Evolutionary conservation across 176 grass and related monocot species (phyloP).

Genomic region (Zoysia pacifica): DNA sequence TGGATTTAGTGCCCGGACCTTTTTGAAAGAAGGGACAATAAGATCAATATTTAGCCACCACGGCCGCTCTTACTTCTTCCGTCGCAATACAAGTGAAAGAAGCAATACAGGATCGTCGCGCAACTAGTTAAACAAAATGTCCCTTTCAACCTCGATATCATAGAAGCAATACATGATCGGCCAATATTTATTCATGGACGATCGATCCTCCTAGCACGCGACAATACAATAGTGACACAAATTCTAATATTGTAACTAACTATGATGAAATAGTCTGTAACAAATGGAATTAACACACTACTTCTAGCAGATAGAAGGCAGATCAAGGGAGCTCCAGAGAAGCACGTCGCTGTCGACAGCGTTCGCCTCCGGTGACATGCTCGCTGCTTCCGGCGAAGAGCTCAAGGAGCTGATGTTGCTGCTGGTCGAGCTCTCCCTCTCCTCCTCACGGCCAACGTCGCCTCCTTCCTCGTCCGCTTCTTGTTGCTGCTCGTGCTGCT

Average conservation of each 20-base stretch:
- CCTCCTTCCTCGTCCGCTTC: neutral
- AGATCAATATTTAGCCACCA: too few species aligned
- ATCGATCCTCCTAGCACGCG: neutral
- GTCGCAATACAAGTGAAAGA: too few species aligned
- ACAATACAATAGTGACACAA: conserved; percentile 4
- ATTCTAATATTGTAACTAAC: neutral
- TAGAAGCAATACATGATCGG: neutral
- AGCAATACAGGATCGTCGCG: too few species aligned
- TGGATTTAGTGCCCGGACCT: too few species aligned
- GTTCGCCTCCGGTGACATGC: neutral
- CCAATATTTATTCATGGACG: neutral
- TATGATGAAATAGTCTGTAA: neutral
- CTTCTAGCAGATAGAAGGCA: conserved; percentile 39
- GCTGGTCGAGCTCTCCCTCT: conserved; percentile 40
- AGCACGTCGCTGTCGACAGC: conserved; percentile 35
- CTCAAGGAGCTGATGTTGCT: conserved; percentile 35
- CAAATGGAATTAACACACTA: neutral
- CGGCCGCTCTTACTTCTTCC: too few species aligned
- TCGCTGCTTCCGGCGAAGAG: conserved; percentile 19
- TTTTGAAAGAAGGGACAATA: too few species aligned
- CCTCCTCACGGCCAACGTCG: conserved; percentile 13
- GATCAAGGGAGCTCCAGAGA: conserved; percentile 49
- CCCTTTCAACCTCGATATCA: neutral
- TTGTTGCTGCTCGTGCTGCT: neutral
- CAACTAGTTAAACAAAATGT: neutral